A percentile compares a stretch with the other conserved stretches of the same genome.
phyloP scores from a whole-genome alignment of 176 grass and related monocot genomes.

The Triticum dicoccoides region DNA sequence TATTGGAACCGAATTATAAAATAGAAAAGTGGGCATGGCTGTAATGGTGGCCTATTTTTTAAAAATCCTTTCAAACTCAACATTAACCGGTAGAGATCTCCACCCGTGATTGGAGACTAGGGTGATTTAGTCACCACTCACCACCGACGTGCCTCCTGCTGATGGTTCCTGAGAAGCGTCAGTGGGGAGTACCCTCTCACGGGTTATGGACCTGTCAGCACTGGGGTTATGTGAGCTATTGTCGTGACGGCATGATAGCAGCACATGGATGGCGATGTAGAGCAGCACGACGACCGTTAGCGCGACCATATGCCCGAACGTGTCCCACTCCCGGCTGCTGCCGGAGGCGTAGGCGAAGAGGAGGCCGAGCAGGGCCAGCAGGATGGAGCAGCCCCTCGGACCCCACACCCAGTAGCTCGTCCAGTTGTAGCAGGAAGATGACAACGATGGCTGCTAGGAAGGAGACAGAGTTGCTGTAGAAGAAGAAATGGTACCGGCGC shows the following conservation, averaged over 20 bases:
- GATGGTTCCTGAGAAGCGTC: no score
- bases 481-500: constrained; percentile 5
- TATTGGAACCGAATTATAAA: no score
- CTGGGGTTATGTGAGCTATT: no score
- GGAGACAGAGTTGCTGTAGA: constrained; percentile 5
- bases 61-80: no score
- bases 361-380: neutral
- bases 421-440: constrained; percentile 17
- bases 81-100: no score
- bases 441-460: neutral
- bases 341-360: neutral
- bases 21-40: no score
- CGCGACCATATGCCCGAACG: neutral
- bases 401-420: neutral
- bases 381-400: neutral
- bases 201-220: no score
- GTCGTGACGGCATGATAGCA: neutral
- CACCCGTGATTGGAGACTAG: no score
- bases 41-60: no score
- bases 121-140: no score
- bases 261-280: neutral
- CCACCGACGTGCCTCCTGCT: no score
- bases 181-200: no score
- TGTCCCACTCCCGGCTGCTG: neutral
- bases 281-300: neutral